phyloP scores from a whole-genome alignment of 345 rosid genomes.

The Sapria himalayana region DNA sequence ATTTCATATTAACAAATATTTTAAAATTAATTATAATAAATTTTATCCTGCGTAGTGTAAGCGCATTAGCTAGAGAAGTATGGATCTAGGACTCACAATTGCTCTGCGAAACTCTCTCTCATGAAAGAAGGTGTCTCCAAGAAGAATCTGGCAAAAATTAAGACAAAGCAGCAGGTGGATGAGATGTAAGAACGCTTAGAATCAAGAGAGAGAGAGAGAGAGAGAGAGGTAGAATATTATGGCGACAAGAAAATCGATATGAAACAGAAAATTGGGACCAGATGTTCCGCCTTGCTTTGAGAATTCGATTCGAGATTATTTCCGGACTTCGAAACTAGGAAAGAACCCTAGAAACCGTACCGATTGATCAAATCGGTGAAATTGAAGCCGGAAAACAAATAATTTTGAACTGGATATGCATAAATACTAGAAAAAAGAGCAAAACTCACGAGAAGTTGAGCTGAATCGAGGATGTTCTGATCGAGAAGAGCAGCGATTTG shows the following conservation, averaged over 20 bases:
- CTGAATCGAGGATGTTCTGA: conserved; percentile 52
- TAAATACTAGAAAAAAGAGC: neutral
- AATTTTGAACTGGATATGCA: conserved; percentile 2
- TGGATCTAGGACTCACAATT: conserved; percentile 57
- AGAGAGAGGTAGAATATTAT: neutral
- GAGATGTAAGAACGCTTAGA: neutral
- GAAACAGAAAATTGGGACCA: conserved; percentile 19
- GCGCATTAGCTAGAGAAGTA: too few species aligned
- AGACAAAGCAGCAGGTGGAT: neutral
- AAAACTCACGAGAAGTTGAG: conserved; percentile 52
- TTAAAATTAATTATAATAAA: neutral
- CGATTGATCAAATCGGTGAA: neutral
- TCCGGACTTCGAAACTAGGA: conserved; percentile 64
- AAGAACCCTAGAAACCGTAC: conserved; percentile 34
- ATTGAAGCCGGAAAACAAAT: conserved; percentile 1
- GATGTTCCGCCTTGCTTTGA: conserved; percentile 75
- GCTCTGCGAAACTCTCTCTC: conserved; percentile 73
- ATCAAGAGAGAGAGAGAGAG: neutral
- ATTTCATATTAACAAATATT: neutral
- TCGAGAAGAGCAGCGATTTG: conserved; percentile 62
- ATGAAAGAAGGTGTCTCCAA: conserved; percentile 71
- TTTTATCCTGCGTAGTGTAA: too few species aligned
- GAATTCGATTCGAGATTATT: conserved; percentile 53
- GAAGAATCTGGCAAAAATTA: conserved; percentile 38
- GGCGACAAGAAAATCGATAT: neutral